phyloP scores from a whole-genome alignment of 2,329 filamentous ascomycete species.

The Colletotrichum echinochloae region DNA sequence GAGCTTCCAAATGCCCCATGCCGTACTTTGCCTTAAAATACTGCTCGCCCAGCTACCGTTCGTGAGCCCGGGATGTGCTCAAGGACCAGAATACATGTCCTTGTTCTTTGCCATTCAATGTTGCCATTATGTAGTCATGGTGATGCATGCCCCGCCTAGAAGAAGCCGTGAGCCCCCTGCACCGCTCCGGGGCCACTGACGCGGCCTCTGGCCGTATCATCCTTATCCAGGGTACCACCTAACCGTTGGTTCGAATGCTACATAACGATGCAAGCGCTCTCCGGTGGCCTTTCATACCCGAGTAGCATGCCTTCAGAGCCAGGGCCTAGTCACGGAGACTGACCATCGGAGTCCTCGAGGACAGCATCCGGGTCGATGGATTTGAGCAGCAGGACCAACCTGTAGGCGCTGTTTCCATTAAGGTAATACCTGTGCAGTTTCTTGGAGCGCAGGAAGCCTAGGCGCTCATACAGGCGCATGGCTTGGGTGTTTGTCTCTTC shows the following conservation, averaged over 20 bases:
- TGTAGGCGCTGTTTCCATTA: conserved; percentile 94
- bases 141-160: background rate
- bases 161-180: background rate
- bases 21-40: background rate
- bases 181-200: background rate
- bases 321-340: conserved; percentile 33
- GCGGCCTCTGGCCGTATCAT: background rate
- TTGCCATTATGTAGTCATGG: background rate
- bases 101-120: background rate
- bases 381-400: conserved; percentile 85
- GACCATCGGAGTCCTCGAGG: conserved; percentile 51
- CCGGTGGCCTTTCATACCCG: background rate
- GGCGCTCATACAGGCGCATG: conserved; percentile 90
- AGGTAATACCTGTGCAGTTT: conserved; percentile 94
- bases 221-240: background rate
- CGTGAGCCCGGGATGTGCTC: background rate
- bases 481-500: conserved; percentile 93
- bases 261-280: conserved; percentile 5
- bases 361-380: conserved; percentile 56
- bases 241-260: background rate
- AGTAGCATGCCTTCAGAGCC: background rate
- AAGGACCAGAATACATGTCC: background rate
- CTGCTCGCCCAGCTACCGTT: conserved; percentile 3
- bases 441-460: conserved; percentile 94
- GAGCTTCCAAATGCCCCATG: background rate